phyloP scores from a whole-genome alignment of 78 protist genomes.

The Neovahlkampfia damariscottae region DNA sequence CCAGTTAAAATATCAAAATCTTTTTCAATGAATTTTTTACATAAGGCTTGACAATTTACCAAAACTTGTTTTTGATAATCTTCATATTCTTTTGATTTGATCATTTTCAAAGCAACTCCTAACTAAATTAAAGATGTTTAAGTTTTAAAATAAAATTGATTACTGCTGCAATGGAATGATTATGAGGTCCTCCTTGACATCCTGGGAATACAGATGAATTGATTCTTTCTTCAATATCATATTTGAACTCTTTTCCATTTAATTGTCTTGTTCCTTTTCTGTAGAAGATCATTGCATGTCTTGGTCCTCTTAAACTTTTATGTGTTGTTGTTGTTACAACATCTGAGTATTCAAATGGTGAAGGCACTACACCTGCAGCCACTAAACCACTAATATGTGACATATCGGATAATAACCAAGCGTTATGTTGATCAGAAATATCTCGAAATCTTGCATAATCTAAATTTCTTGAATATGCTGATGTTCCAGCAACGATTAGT shows the following conservation, averaged over 20 bases:
- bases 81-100: conserved; percentile 36
- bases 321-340: conserved; percentile 86
- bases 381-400: conserved; percentile 68
- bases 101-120: conserved; percentile 48
- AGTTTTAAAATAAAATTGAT: too few species aligned
- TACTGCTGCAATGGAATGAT: conserved; percentile 69
- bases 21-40: neutral
- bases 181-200: conserved; percentile 90
- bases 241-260: conserved; percentile 7
- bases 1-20: conserved; percentile 49
- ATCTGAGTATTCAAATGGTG: conserved; percentile 61
- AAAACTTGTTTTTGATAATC: conserved; percentile 44
- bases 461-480: conserved; percentile 67
- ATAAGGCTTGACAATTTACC: conserved; percentile 23
- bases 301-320: conserved; percentile 75
- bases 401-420: conserved; percentile 67
- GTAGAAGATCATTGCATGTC: conserved; percentile 74
- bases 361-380: conserved; percentile 33
- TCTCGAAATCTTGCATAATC: conserved; percentile 35
- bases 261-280: conserved; percentile 23
- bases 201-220: conserved; percentile 73
- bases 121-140: too few species aligned
- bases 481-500: conserved; percentile 66
- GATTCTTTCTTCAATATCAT: conserved; percentile 34
- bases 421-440: conserved; percentile 43